Percentiles rank a stretch among this genome's conserved stretches.
Evolutionary conservation across 352 stramenopile species (phyloP).

Genomic region (Phytophthora colocasiae): DNA sequence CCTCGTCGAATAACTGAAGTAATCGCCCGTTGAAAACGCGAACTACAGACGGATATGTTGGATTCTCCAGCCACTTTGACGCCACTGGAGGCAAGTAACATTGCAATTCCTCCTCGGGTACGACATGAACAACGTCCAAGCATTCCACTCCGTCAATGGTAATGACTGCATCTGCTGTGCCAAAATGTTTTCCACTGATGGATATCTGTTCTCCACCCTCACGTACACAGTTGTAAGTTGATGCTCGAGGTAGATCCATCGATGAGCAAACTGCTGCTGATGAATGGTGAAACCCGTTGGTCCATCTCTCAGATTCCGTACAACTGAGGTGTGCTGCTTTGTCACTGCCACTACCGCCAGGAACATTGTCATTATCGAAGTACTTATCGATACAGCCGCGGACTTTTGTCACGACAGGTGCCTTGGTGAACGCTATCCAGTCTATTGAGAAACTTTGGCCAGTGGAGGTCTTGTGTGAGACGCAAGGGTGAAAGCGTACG

Average conservation of each 20-base stretch:
- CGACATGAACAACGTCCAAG: slow-evolving; percentile 60
- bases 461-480: slow-evolving; percentile 30
- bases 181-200: slow-evolving; percentile 83
- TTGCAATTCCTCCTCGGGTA: slow-evolving; percentile 68
- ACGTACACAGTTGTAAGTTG: slow-evolving; percentile 78
- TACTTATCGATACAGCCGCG: slow-evolving; percentile 83
- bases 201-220: slow-evolving; percentile 60
- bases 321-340: slow-evolving; percentile 52
- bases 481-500: slow-evolving; percentile 69
- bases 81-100: slow-evolving; percentile 76
- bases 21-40: slow-evolving; percentile 71
- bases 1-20: slow-evolving; percentile 64
- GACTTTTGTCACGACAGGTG: slow-evolving; percentile 76
- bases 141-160: slow-evolving; percentile 77
- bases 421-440: slow-evolving; percentile 77
- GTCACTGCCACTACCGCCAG: slow-evolving; percentile 9
- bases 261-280: slow-evolving; percentile 47
- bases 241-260: slow-evolving; percentile 60
- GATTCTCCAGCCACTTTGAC: slow-evolving; percentile 33
- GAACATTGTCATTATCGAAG: slow-evolving; percentile 38
- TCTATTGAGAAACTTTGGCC: slow-evolving; percentile 76
- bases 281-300: slow-evolving; percentile 57
- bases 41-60: slow-evolving; percentile 59
- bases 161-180: slow-evolving; percentile 67
- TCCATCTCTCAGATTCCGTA: slow-evolving; percentile 42